These are phyloP conservation scores for Penicillium flavigenum DNA, from an alignment of 495 filamentous ascomycete species.

Conservation along the genomic window DNA sequence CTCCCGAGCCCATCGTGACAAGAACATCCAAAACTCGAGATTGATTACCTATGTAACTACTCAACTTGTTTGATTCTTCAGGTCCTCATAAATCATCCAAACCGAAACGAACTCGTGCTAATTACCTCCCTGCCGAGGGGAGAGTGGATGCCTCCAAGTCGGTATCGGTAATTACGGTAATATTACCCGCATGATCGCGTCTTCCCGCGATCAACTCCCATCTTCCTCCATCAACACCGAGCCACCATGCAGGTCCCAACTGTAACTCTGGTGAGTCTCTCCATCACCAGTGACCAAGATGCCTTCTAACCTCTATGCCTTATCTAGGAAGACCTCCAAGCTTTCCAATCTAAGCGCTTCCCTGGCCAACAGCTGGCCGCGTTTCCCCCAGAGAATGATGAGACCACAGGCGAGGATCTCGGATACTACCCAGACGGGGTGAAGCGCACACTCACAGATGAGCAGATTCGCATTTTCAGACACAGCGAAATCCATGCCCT, in stretches of 20 bases:
- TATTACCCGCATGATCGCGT: slow-evolving; percentile 12
- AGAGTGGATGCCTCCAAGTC: not conserved
- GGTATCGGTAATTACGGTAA: slow-evolving; percentile 16
- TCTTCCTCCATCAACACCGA: slow-evolving; percentile 5
- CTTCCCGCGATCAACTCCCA: slow-evolving; percentile 10
- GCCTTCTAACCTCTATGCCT: not conserved
- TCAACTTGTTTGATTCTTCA: not conserved
- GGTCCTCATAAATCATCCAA: not conserved
- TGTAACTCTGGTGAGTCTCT: slow-evolving; percentile 52
- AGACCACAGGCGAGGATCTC: slow-evolving; percentile 67
- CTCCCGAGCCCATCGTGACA: not conserved
- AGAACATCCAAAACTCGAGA: not conserved
- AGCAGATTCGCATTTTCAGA: slow-evolving; percentile 86
- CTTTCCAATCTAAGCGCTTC: slow-evolving; percentile 68
- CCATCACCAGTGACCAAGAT: slow-evolving; percentile 10
- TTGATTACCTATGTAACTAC: not conserved
- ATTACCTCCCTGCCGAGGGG: too few relatives aligned
- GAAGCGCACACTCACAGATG: slow-evolving; percentile 89
- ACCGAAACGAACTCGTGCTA: not conserved
- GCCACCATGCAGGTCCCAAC: slow-evolving; percentile 35
- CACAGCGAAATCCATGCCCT: slow-evolving; percentile 82
- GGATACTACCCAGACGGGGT: slow-evolving; percentile 88
- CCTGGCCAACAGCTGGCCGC: slow-evolving; percentile 30
- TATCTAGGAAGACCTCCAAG: slow-evolving; percentile 65
- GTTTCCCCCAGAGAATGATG: slow-evolving; percentile 25